Base-by-base conservation (phyloP, 805 yeast species). In the Vanderwaltozyma polyspora region DNA sequence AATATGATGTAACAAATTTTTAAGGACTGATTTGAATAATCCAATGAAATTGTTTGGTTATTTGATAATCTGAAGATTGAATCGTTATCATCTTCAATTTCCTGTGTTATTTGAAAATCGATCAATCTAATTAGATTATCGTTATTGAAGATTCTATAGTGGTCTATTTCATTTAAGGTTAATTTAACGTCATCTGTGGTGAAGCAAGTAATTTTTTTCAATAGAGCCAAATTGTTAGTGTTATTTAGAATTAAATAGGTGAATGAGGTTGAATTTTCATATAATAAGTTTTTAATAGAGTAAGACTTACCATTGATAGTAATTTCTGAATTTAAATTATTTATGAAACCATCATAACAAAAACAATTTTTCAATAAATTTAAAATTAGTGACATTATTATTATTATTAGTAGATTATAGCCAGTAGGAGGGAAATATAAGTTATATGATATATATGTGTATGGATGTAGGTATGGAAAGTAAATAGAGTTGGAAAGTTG, bases 221-320 rank as follows among this genome's bases (percentile, higher is more conserved):
- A 61, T 3, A 95, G 95, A 29, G 60, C 45, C 25, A 68, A n/a
- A 69, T 23, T 27, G 31, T 11, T 22, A 19, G 19, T 11, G 7
- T 27, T 17, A 9, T 52, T 45, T 18, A 64, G 55, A 3, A 86
- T 94, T 16, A 85, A 62, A 50, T 87, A 87, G 7, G 84, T 94
- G 46, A 80, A 85, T 1, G 94, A 78, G 51, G 80, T 81, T 11
- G 91, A 93, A 3, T 94, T 94, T 60, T 86, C 96, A 8, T 94
- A 95, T 6, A 87, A 62, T n/a, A 87, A 66, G 39, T 74, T 68
- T 35, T 75, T 59, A 13, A 87, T 78, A 46, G 64, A 66, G 60
- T 79, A 82, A 31, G 64, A 63, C 25, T 72, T 66, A 36, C 73
- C 72, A 53, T 81, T 80, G 42, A 87, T 71, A 13, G 44, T 41